These are phyloP conservation scores for Artomyces pyxidatus DNA, from an alignment of 768 basidiomycete genomes.

Conservation along the genomic window DNA sequence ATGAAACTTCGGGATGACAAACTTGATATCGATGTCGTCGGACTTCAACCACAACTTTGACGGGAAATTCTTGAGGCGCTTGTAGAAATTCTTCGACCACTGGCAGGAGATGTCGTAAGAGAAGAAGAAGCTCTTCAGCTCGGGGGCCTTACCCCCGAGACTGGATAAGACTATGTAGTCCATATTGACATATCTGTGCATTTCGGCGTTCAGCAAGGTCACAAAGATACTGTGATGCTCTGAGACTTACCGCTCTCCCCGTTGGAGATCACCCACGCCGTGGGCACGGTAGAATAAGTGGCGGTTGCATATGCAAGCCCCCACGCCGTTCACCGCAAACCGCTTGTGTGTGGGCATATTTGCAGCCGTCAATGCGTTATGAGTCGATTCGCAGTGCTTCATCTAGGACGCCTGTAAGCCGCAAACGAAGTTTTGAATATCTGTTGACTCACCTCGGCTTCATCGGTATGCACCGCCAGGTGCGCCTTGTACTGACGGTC, in stretches of 20 bases:
- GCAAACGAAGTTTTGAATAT: too few species aligned
- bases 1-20: constrained; percentile 12
- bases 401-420: background rate
- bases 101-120: constrained; percentile 23
- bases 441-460: background rate
- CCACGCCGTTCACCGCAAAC: background rate
- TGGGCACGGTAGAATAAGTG: background rate
- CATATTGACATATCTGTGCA: background rate
- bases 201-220: too few species aligned
- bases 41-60: background rate
- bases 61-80: background rate
- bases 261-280: background rate
- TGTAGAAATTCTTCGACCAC: constrained; percentile 17
- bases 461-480: background rate
- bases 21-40: background rate
- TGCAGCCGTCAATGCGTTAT: background rate
- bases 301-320: background rate
- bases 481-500: background rate
- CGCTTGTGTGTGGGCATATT: background rate
- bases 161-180: background rate
- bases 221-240: background rate
- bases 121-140: background rate
- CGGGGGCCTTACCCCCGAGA: too few species aligned
- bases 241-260: background rate
- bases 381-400: background rate